Percentiles rank a stretch among this genome's conserved stretches.
These are phyloP conservation scores for Leccinum boreale DNA, from an alignment of 768 basidiomycete species.

Conservation along the genomic window DNA sequence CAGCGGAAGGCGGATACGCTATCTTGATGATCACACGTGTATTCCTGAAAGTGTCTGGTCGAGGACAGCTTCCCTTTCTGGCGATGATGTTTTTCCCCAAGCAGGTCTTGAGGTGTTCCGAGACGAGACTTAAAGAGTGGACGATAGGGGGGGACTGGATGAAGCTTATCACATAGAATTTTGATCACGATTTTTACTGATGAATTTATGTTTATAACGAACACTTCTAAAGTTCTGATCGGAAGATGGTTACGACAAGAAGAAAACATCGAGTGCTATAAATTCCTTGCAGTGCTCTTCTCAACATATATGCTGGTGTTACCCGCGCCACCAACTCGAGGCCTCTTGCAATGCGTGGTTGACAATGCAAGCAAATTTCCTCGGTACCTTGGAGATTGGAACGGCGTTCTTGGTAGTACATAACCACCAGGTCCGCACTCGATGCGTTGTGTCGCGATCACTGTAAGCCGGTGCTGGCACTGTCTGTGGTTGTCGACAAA, in stretches of 20 bases:
- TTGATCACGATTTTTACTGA: background rate
- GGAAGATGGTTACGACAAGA: background rate
- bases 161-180: background rate
- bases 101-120: slow-evolving; percentile 11
- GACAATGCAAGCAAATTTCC: background rate
- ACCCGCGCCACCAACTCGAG: background rate
- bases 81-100: slow-evolving; percentile 3
- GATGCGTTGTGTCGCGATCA: background rate
- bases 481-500: background rate
- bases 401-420: background rate
- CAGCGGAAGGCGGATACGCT: slow-evolving; percentile 12
- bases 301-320: background rate
- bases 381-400: slow-evolving; percentile 9
- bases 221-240: background rate
- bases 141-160: background rate
- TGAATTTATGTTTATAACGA: background rate
- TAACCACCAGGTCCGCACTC: background rate
- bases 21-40: slow-evolving; percentile 25
- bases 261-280: background rate
- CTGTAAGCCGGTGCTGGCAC: background rate
- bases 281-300: background rate
- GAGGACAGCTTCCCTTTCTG: slow-evolving; percentile 15
- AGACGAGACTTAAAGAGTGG: background rate
- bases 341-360: background rate
- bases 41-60: slow-evolving; percentile 4